Conservation (phyloP, 129 eudicot genomes). For the Solidago caesia region DNA sequence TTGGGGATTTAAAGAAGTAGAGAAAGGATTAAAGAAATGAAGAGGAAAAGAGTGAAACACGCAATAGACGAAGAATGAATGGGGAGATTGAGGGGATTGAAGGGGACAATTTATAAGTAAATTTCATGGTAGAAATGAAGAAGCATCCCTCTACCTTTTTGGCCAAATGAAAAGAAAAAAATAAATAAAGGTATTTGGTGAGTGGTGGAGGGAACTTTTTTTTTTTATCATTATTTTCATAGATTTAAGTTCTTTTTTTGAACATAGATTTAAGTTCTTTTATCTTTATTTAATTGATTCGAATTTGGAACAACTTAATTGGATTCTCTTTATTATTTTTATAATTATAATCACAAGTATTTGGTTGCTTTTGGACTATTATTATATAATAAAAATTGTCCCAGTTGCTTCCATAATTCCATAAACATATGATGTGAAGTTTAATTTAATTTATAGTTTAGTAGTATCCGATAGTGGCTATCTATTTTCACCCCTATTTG, state of each 20-base stretch:
- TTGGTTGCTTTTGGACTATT: background rate
- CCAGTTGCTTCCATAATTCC: no score
- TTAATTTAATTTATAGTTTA: no score
- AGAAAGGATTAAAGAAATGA: constrained; percentile 17
- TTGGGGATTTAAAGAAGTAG: constrained; percentile 1
- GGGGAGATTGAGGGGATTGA: constrained; percentile 14
- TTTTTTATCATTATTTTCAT: background rate
- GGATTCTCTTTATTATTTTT: constrained; percentile 13
- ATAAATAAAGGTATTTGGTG: constrained; percentile 12
- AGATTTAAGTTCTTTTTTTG: background rate
- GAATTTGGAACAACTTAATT: constrained; percentile 30
- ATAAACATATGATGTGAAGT: no score
- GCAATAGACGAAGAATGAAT: constrained; percentile 2
- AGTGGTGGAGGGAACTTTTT: constrained; percentile 34
- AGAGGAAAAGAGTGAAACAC: constrained; percentile 25
- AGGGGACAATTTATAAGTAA: constrained; percentile 51
- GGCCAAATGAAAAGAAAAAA: constrained; percentile 10
- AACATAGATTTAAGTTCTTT: background rate
- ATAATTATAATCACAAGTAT: constrained; percentile 9
- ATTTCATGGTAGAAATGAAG: constrained; percentile 41
- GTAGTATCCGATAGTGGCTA: no score
- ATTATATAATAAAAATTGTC: no score
- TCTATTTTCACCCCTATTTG: no score
- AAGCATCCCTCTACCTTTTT: constrained; percentile 45
- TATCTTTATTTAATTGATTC: background rate